Evolutionary conservation across 1,139 yeast species (phyloP).

Genomic region (Lodderomyces pseudojiufengensis): DNA sequence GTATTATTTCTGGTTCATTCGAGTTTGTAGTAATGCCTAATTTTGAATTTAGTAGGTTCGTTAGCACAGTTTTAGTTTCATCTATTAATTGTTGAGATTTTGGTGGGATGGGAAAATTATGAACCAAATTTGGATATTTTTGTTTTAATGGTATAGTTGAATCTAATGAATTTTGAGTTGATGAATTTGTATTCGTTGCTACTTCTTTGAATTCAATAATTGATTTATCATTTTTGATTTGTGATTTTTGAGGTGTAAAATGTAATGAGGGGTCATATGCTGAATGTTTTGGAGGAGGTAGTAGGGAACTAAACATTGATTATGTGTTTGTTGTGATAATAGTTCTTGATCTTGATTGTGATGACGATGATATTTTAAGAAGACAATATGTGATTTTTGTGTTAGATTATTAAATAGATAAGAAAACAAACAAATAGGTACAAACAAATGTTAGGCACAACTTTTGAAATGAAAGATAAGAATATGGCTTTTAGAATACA

Average conservation of each 20-base stretch:
- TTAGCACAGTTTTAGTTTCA: slow-evolving; percentile 18
- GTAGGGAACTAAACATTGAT: slow-evolving; percentile 30
- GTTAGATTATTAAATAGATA: too few species aligned
- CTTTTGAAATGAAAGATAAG: background rate
- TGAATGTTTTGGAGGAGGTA: slow-evolving; percentile 29
- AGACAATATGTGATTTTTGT: too few species aligned
- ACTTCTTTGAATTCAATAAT: background rate
- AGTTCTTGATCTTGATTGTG: too few species aligned
- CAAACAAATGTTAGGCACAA: slow-evolving; percentile 1
- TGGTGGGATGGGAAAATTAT: slow-evolving; percentile 36
- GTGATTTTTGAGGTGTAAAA: slow-evolving; percentile 4
- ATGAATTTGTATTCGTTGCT: slow-evolving; percentile 9
- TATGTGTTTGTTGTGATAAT: too few species aligned
- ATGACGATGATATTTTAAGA: too few species aligned
- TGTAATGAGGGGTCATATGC: slow-evolving; percentile 13
- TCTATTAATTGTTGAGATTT: slow-evolving; percentile 26
- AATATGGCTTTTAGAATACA: too few species aligned
- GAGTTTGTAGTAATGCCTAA: slow-evolving; percentile 12
- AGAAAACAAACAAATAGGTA: too few species aligned
- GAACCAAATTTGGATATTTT: slow-evolving; percentile 38
- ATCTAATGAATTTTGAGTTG: slow-evolving; percentile 24
- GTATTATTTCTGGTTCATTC: slow-evolving; percentile 12
- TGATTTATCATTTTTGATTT: slow-evolving; percentile 1
- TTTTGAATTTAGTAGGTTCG: slow-evolving; percentile 19
- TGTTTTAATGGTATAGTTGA: slow-evolving; percentile 42